These are phyloP conservation scores for Xylaria intraflava DNA, from an alignment of 495 filamentous ascomycete species.

Conservation along the genomic window DNA sequence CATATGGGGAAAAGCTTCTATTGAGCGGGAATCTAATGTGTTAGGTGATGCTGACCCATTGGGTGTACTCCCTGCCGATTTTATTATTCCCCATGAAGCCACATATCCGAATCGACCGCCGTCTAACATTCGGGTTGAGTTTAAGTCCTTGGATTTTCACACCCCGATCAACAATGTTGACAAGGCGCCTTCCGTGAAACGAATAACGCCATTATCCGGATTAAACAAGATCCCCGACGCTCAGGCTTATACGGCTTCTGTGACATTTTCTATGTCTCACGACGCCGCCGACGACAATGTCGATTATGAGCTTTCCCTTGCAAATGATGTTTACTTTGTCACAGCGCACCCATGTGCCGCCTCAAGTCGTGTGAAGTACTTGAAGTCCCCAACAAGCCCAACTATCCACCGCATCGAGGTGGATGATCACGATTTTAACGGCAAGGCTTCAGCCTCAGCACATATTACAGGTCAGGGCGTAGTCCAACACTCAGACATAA, in stretches of 20 bases:
- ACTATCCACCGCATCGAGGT: conserved; percentile 47
- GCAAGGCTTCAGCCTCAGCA: conserved; percentile 34
- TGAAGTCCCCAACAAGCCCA: conserved; percentile 42
- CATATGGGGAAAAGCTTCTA: conserved; percentile 38
- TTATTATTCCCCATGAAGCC: conserved; percentile 49
- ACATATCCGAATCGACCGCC: conserved; percentile 38
- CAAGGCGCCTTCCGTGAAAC: conserved; percentile 29
- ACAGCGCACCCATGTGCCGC: conserved; percentile 59
- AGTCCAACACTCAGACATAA: not conserved
- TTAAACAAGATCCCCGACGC: conserved; percentile 30
- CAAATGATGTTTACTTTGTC: conserved; percentile 60
- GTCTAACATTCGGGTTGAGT: conserved; percentile 32
- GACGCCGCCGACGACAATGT: conserved; percentile 30
- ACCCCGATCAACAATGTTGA: conserved; percentile 29
- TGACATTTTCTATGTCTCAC: conserved; percentile 46
- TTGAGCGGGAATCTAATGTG: conserved; percentile 48
- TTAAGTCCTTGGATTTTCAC: conserved; percentile 38
- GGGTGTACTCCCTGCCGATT: conserved; percentile 50
- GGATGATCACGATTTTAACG: conserved; percentile 33
- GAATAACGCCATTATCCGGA: conserved; percentile 27
- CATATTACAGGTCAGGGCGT: conserved; percentile 31
- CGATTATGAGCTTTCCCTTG: conserved; percentile 42
- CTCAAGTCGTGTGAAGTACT: conserved; percentile 44
- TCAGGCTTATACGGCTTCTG: conserved; percentile 43
- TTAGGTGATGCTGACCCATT: conserved; percentile 44